Evolutionary conservation across 768 basidiomycete species (phyloP).

Genomic region (Lactarius hengduanensis): DNA sequence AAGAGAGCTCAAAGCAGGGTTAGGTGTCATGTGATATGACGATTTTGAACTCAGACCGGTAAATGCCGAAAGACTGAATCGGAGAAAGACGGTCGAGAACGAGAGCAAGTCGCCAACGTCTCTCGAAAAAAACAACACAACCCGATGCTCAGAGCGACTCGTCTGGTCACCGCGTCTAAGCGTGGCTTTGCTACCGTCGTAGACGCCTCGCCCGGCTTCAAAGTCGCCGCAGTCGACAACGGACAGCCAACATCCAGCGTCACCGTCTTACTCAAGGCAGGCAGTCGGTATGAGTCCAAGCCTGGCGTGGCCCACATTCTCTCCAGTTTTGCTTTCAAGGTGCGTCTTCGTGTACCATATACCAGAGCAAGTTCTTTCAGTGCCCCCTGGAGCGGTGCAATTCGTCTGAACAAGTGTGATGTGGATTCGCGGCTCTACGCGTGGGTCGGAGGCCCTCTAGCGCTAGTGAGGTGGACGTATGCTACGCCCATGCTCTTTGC

Average conservation of each 20-base stretch:
- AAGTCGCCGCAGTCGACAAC: slow-evolving; percentile 81
- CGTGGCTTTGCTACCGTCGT: slow-evolving; percentile 83
- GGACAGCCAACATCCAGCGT: slow-evolving; percentile 83
- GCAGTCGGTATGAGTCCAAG: slow-evolving; percentile 82
- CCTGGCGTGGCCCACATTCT: slow-evolving; percentile 90
- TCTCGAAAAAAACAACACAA: not conserved
- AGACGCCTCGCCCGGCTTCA: slow-evolving; percentile 69
- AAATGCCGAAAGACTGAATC: not conserved
- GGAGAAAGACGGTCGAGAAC: not conserved
- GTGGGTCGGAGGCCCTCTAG: slow-evolving; percentile 3
- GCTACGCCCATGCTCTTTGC: not conserved
- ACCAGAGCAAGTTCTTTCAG: not conserved
- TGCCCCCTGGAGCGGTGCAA: not conserved
- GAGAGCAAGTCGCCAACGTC: not conserved
- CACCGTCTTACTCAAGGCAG: slow-evolving; percentile 90
- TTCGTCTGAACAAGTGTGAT: not conserved
- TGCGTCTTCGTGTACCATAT: slow-evolving; percentile 38
- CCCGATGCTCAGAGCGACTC: slow-evolving; percentile 28
- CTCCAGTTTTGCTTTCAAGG: slow-evolving; percentile 99
- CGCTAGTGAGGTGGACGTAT: not conserved
- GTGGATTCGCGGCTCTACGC: not conserved
- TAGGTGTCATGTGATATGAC: slow-evolving; percentile 46
- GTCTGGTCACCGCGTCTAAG: slow-evolving; percentile 18
- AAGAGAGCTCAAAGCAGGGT: slow-evolving; percentile 59
- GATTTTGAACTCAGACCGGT: slow-evolving; percentile 2